These are phyloP conservation scores for Colletotrichum sp. DNA, from an alignment of 2,329 filamentous ascomycete species.

Conservation along the genomic window DNA sequence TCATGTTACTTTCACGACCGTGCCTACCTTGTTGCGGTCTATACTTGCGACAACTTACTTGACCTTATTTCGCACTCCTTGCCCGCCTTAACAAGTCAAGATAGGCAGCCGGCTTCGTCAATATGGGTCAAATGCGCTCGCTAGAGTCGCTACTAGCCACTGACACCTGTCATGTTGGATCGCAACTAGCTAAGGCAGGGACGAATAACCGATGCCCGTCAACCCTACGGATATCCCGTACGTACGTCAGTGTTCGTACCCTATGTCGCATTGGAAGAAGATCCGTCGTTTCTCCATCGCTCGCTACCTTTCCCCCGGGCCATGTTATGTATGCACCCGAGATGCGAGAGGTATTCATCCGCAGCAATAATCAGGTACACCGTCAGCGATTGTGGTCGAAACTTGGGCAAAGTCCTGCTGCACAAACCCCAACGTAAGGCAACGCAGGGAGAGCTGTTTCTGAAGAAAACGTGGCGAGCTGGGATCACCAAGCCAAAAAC, in stretches of 20 bases:
- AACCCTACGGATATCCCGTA: not conserved
- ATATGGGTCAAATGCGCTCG: not conserved
- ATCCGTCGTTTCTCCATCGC: not conserved
- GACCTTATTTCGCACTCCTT: not conserved
- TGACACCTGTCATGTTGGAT: not conserved
- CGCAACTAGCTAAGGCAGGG: not conserved
- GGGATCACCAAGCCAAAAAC: not conserved
- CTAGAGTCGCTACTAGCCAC: not conserved
- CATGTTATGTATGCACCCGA: not conserved
- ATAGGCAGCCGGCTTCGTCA: not conserved
- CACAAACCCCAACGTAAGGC: not conserved
- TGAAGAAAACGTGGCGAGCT: conserved; percentile 15
- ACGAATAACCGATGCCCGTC: not conserved
- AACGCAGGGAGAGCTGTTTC: not conserved
- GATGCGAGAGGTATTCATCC: not conserved
- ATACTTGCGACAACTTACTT: not conserved
- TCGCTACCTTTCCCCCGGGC: not conserved
- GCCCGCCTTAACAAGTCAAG: not conserved
- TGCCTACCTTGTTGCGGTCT: not conserved
- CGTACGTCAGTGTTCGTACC: not conserved
- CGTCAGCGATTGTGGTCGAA: not conserved
- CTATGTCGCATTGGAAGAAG: not conserved
- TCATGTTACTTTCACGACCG: not conserved
- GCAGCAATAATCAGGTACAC: not conserved
- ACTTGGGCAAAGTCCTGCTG: not conserved